Percentiles rank a stretch among this genome's conserved stretches.
phyloP scores from a whole-genome alignment of 148 eudicot genomes.

The Diospyros lotus region DNA sequence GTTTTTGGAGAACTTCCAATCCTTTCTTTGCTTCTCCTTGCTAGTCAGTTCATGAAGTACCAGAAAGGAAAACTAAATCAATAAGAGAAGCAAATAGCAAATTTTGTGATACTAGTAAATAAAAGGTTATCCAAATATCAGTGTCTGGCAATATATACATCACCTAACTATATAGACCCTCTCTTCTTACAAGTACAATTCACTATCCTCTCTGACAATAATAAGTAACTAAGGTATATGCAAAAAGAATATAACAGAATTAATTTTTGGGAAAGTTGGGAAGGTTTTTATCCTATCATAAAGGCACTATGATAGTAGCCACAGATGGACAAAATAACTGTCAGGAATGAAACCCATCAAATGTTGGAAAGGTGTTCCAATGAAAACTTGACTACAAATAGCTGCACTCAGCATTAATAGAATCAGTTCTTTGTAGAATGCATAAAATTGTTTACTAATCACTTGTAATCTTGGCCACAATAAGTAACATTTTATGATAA shows the following conservation, averaged over 20 bases:
- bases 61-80: not conserved
- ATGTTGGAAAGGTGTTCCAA: not conserved
- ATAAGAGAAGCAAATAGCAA: not conserved
- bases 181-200: not conserved
- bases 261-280: not conserved
- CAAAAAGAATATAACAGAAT: too few species aligned
- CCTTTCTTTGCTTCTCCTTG: slow-evolving; percentile 99
- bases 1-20: slow-evolving; percentile 82
- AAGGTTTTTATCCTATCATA: not conserved
- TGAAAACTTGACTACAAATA: not conserved
- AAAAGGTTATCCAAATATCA: too few species aligned
- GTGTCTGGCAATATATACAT: not conserved
- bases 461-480: not conserved
- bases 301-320: not conserved
- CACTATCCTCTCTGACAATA: not conserved
- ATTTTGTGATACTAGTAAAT: not conserved
- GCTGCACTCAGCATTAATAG: not conserved
- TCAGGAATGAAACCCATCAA: not conserved
- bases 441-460: not conserved
- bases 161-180: not conserved
- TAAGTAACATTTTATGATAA: not conserved
- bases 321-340: too few species aligned
- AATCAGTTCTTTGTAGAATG: not conserved
- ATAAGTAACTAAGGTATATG: not conserved
- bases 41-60: slow-evolving; percentile 29